Evolutionary conservation across 441 rosid species (phyloP).

Genomic region (Adansonia madagascariensis): DNA sequence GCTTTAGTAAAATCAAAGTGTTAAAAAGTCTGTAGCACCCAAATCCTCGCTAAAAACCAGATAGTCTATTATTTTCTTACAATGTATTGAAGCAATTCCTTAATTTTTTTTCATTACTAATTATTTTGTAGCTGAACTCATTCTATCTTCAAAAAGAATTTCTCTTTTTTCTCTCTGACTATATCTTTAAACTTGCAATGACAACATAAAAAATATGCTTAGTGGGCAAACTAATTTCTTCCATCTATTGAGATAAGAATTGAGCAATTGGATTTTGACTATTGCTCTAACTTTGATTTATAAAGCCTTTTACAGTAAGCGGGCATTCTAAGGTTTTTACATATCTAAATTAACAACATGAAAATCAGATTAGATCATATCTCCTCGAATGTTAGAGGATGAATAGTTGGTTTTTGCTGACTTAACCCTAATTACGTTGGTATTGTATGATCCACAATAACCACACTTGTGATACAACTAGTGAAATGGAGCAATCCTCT

Average conservation of each 20-base stretch:
- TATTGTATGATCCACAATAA: constrained; percentile 63
- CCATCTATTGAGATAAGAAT: not conserved
- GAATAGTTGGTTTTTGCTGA: constrained; percentile 38
- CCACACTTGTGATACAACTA: constrained; percentile 76
- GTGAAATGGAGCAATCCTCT: constrained; percentile 64
- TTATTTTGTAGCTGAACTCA: no score
- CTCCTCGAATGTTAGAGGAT: constrained; percentile 34
- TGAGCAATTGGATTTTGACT: not conserved
- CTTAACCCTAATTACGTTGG: constrained; percentile 57
- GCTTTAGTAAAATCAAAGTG: no score
- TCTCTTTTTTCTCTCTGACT: no score
- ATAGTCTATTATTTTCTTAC: no score
- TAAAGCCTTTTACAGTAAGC: not conserved
- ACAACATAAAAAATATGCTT: not conserved
- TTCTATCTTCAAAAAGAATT: no score
- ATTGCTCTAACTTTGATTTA: constrained; percentile 8
- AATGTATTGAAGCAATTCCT: no score
- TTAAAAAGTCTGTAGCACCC: no score
- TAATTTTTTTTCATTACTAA: no score
- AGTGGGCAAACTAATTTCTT: not conserved
- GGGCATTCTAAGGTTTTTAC: constrained; percentile 9
- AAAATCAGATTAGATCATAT: not conserved
- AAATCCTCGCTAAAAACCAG: no score
- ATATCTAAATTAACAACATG: not conserved
- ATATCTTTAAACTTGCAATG: not conserved